Conservation (phyloP, 163 green algal species). For the Volvox carteri region DNA sequence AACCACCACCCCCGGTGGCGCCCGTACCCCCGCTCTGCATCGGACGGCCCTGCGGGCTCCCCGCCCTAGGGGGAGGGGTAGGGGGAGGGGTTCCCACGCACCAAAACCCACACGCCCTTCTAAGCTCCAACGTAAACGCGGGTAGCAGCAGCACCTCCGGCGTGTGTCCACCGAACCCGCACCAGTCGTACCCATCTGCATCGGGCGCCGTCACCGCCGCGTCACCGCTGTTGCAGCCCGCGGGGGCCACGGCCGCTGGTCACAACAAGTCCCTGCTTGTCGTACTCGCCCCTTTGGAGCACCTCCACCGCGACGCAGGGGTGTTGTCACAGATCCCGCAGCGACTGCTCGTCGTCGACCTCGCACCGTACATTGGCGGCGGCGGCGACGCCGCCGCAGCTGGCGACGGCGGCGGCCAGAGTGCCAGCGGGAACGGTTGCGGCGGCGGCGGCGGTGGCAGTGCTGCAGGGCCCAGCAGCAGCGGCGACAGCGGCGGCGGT, state of each 20-base stretch:
- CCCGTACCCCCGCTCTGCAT: not conserved
- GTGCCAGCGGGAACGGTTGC: not conserved
- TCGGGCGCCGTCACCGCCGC: not conserved
- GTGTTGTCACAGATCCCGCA: constrained; percentile 35
- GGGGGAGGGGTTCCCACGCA: no score
- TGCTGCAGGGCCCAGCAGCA: not conserved
- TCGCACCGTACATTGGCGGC: not conserved
- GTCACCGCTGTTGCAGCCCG: not conserved
- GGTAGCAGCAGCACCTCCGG: constrained; percentile 28
- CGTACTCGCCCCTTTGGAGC: constrained; percentile 43
- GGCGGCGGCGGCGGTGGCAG: not conserved
- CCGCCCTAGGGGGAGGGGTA: no score
- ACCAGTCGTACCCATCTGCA: no score
- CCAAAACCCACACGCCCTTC: no score
- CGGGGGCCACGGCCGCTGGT: not conserved
- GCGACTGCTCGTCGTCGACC: constrained; percentile 26
- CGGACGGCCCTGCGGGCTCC: not conserved
- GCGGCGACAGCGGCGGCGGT: not conserved
- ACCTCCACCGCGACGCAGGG: not conserved
- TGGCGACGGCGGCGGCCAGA: not conserved
- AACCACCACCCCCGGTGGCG: not conserved
- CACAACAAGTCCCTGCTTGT: constrained; percentile 21
- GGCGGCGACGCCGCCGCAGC: not conserved
- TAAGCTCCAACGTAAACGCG: no score
- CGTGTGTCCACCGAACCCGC: not conserved